Evolutionary conservation across 2,329 filamentous ascomycete genomes (phyloP), one percentile per base, ranked within the genome.

Genomic region (Paecilomyces niveus): DNA sequence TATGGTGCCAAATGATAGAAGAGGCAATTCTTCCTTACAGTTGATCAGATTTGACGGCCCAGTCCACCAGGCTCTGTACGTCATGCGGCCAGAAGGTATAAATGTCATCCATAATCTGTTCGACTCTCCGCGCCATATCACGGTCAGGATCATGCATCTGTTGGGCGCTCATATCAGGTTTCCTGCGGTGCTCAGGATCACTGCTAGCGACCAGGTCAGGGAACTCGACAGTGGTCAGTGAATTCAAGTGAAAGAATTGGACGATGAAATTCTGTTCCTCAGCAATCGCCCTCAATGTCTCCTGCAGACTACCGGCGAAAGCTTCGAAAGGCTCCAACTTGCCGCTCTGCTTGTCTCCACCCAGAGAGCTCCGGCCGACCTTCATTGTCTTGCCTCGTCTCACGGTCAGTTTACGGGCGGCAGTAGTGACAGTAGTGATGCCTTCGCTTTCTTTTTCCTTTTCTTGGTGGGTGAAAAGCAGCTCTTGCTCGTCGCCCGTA

Each of bases 231-330:
- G 86, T 87, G 67, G 92, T 88, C 29, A 93, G 80, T 1, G 91
- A 95, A n/a, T 89, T 90, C 26, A 94, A 85, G 67, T 97, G 93
- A 82, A 97, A 97, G 73, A 97, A 94, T 65, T 96, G 91, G n/a
- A 96, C 87, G 54, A 97, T 81, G 70, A 97, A 99, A 70, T 97
- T 97, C 72, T 99, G 93, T 75, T 99, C 94, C 72, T 93, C 92
- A 65, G 91, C 87, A 59, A 97, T 86, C 58, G 96, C 81, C 5
- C 89, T 90, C 52, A 92, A 78, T 63, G 94, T 84, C 67, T 97
- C 91, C 58, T 94, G 89, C 61, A 97, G 76, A 11, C 90, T 85
- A 39, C 86, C 87, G 0, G 85, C 81, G 73, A 97, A 96, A 2
- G 90, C 85, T 73, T 96, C 92, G 65, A 87, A 93, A 0, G 90